Conservation (phyloP, 1,284 basidiomycete species). For the Veloporphyrellus conicus region DNA sequence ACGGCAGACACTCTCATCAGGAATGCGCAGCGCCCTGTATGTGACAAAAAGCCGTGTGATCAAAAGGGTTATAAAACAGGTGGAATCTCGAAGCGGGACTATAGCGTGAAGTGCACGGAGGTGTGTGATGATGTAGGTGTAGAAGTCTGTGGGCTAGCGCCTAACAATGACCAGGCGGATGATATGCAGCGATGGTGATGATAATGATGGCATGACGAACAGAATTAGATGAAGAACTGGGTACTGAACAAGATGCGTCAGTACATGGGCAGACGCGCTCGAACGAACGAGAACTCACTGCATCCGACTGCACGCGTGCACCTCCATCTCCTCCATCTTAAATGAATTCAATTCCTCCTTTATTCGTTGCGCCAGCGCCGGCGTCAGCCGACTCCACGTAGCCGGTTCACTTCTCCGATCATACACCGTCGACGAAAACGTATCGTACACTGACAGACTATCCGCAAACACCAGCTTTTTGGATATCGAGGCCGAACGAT, state of each 20-base stretch:
- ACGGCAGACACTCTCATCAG: constrained; percentile 26
- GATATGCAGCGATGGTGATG: constrained; percentile 26
- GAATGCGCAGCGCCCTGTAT: constrained; percentile 32
- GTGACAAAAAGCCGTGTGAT: constrained; percentile 19
- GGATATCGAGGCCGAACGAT: constrained; percentile 60
- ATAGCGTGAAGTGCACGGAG: constrained; percentile 17
- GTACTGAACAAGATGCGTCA: constrained; percentile 18
- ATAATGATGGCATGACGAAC: constrained; percentile 21
- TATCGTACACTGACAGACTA: constrained; percentile 92
- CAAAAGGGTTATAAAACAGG: constrained; percentile 20
- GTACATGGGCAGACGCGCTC: neutral
- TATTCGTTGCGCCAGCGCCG: constrained; percentile 89
- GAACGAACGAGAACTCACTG: constrained; percentile 54
- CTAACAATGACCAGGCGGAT: constrained; percentile 26
- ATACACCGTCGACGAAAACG: constrained; percentile 87
- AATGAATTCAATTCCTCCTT: constrained; percentile 96
- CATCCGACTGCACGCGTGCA: constrained; percentile 82
- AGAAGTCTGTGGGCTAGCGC: constrained; percentile 32
- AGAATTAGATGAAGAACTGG: constrained; percentile 33
- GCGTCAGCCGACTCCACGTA: constrained; percentile 94
- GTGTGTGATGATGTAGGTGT: constrained; percentile 21
- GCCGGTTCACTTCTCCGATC: constrained; percentile 94
- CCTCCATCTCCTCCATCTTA: constrained; percentile 99
- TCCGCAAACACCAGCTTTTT: constrained; percentile 85
- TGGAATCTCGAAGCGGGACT: constrained; percentile 16